These are phyloP conservation scores for Claviceps quebecensis DNA, from an alignment of 2,329 filamentous ascomycete species.

Conservation along the genomic window DNA sequence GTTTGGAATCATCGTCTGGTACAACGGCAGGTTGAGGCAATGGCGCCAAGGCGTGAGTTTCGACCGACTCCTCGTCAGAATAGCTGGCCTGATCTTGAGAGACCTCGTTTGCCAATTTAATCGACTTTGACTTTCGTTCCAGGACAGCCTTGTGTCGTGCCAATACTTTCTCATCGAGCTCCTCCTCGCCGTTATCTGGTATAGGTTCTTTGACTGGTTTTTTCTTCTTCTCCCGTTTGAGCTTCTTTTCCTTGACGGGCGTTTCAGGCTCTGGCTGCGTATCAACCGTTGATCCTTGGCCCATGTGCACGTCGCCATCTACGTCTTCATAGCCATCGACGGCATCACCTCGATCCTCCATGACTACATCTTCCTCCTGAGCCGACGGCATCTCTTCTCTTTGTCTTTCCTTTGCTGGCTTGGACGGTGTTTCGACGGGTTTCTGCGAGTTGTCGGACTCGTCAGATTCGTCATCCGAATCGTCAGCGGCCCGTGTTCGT, in stretches of 20 bases:
- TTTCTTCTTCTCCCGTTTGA: slow-evolving; percentile 12
- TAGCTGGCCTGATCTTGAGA: slow-evolving; percentile 18
- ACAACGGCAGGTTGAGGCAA: slow-evolving; percentile 63
- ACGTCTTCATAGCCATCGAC: neutral
- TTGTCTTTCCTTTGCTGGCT: neutral
- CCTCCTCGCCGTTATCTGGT: slow-evolving; percentile 9
- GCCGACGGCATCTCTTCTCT: neutral
- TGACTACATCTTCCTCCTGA: neutral
- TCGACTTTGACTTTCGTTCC: slow-evolving; percentile 40
- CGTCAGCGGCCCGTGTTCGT: slow-evolving; percentile 17
- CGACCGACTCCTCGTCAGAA: slow-evolving; percentile 20
- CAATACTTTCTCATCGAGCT: slow-evolving; percentile 16
- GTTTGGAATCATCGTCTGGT: slow-evolving; percentile 39
- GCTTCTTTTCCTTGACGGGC: neutral
- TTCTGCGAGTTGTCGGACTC: slow-evolving; percentile 8
- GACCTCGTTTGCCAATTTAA: slow-evolving; percentile 32
- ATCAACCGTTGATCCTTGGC: neutral
- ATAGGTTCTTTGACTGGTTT: slow-evolving; percentile 12
- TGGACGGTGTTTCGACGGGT: neutral
- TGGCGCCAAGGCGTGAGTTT: slow-evolving; percentile 61
- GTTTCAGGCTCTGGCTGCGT: neutral
- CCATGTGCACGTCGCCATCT: slow-evolving; percentile 1
- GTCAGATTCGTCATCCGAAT: slow-evolving; percentile 6
- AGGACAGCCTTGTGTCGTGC: slow-evolving; percentile 36
- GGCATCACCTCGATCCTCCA: neutral